Conservation (phyloP, 2,329 filamentous ascomycete genomes). For the Spiromastix sp. region DNA sequence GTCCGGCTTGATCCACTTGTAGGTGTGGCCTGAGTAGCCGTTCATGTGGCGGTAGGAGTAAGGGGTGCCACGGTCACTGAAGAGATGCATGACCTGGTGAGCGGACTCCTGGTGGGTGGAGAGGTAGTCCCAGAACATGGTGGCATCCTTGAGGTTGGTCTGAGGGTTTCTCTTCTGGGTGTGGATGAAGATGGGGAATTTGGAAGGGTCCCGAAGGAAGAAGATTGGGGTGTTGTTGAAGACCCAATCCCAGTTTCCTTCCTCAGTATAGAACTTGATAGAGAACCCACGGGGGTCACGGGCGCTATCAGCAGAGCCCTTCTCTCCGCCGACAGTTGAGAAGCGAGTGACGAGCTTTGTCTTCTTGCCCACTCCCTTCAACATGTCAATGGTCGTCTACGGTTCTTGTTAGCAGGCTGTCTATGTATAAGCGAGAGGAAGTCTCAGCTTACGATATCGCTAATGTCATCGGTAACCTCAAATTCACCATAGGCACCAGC, state of each 20-base stretch:
- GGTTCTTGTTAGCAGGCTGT: background rate
- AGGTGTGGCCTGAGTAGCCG: constrained; percentile 57
- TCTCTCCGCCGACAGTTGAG: constrained; percentile 66
- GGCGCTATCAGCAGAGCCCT: constrained; percentile 59
- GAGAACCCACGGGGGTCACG: constrained; percentile 64
- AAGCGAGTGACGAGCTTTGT: constrained; percentile 59
- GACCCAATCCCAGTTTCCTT: constrained; percentile 66
- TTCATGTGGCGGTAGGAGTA: constrained; percentile 58
- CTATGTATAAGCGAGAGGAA: background rate
- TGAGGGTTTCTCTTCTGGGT: constrained; percentile 65
- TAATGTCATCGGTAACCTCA: constrained; percentile 39
- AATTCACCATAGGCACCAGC: constrained; percentile 34
- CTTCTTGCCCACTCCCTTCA: constrained; percentile 54
- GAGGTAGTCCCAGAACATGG: constrained; percentile 59
- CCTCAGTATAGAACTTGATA: constrained; percentile 61
- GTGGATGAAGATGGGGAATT: constrained; percentile 65
- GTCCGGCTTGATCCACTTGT: constrained; percentile 56
- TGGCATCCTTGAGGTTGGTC: constrained; percentile 58
- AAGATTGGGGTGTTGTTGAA: constrained; percentile 52
- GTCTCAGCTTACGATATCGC: constrained; percentile 30
- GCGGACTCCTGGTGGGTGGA: constrained; percentile 51
- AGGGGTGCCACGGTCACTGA: constrained; percentile 56
- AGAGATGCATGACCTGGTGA: constrained; percentile 56
- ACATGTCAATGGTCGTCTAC: constrained; percentile 36
- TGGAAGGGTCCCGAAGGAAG: constrained; percentile 63